Percentiles rank a stretch among this genome's conserved stretches.
Conservation (phyloP, 2,329 filamentous ascomycete species). For the Exophiala xenobiotica region DNA sequence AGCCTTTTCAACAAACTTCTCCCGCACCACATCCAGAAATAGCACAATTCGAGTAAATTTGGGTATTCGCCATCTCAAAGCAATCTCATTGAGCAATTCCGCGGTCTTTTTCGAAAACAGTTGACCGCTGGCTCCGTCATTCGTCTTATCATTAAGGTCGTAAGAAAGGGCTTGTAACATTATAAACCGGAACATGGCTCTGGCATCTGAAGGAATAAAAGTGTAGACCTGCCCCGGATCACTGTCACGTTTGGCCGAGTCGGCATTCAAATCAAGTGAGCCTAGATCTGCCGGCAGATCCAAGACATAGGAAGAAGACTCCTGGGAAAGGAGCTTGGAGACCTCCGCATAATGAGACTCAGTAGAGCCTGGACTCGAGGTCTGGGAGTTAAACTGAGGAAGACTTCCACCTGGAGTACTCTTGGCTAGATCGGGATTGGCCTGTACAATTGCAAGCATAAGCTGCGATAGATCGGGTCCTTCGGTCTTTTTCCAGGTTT, state of each 20-base stretch:
- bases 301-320: constrained; percentile 54
- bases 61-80: constrained; percentile 84
- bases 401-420: constrained; percentile 62
- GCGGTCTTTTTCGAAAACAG: constrained; percentile 71
- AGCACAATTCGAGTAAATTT: constrained; percentile 75
- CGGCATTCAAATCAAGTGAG: constrained; percentile 60
- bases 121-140: constrained; percentile 50
- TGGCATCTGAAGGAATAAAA: constrained; percentile 82
- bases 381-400: constrained; percentile 54
- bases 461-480: constrained; percentile 83
- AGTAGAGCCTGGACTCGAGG: constrained; percentile 37
- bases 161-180: constrained; percentile 70
- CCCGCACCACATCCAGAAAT: constrained; percentile 78
- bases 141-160: constrained; percentile 57
- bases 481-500: constrained; percentile 89
- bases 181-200: constrained; percentile 79
- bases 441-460: constrained; percentile 86
- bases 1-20: constrained; percentile 82
- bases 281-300: constrained; percentile 70
- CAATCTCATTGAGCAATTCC: constrained; percentile 81
- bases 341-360: constrained; percentile 48
- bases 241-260: constrained; percentile 40
- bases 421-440: constrained; percentile 81
- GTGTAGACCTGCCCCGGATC: constrained; percentile 65
- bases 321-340: constrained; percentile 46